Evolutionary conservation across 2,329 filamentous ascomycete species (phyloP), one percentile per base, ranked within the genome.

Genomic region (Macrophomina tecta): DNA sequence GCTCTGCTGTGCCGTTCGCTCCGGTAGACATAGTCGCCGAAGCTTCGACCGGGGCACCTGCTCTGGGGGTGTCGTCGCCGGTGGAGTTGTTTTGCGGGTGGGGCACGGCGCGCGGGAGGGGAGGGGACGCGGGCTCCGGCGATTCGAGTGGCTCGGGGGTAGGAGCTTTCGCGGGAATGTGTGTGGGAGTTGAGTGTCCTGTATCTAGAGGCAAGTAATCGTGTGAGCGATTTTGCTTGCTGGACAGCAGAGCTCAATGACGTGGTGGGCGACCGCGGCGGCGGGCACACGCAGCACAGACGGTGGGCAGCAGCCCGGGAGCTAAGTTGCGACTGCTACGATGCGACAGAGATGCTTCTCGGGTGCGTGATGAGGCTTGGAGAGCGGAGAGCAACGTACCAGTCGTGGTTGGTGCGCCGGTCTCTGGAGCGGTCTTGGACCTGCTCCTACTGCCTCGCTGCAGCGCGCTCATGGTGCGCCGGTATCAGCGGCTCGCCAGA

Each of bases 401-500:
- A 38, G 63, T 58, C 30, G 64, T 46, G 46, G 53, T 48, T 48
- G 53, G 53, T 60, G 53, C 65, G 56, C 68, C 68, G 64, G 70
- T 67, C 67, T 73, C 70, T 67, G 73, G 72, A 68, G 74, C 75
- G 38, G 73, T 71, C 70, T 73, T 76, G 56, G 76, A 76, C 69
- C 73, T 75, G 73, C 76, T 78, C 73, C 73, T 75, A 72, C 72
- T 74, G 67, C 72, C 73, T 71, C 75, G 72, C 69, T 70, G 72
- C 69, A 73, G 72, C 74, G 76, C 77, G 65, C 76, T 79, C 78
- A 80, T 79, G 58, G 71, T 78, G 77, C 77, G 77, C 77, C 73
- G 73, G 71, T 32, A 16, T 58, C 32, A 60, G 53, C 32, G 46
- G 45, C 64, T 32, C 64, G 52, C 52, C 64, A 66, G 52, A 18